Base-by-base conservation (phyloP, 2,329 filamentous ascomycete species). In the Epicoccum sorghinum region DNA sequence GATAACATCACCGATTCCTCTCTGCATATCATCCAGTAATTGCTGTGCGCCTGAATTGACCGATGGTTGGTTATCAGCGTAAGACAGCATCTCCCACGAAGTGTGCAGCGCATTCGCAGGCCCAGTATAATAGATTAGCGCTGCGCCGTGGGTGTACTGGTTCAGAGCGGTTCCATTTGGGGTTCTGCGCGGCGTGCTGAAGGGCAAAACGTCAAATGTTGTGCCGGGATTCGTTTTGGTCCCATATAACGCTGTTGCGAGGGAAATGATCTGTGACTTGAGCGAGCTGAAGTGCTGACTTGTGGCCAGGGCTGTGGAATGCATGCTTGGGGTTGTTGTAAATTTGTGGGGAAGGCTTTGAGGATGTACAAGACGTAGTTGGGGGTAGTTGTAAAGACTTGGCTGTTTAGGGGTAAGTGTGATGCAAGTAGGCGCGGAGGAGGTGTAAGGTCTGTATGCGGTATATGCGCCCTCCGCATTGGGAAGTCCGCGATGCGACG, bases 11-110 rank as follows among this genome's bases (percentile, higher is more conserved):
- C 47, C 52, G 30, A 59, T 25, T 4, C 52, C 56, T 5, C 27
- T 41, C 30, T 52, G 39, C 45, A 53, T 46, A 41, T 53, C 56
- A 14, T 36, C 44, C 14, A 58, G n/a, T 36, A 58, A 18, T 24
- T 22, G 50, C 44, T 47, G 44, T 38, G 44, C 50, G n/a, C 42
- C 49, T 7, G 42, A 37, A 14, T 36, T 24, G 14, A 40, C 33
- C 8, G 23, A 32, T 8, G 18, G 4, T 23, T 55, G 45, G 3
- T 36, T 29, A 10, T 55, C 52, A 1, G 23, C 52, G 10, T 55
- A 55, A 18, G 36, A 42, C 10, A 55, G 36, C 52, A 55, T 48
- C 8, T 55, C 45, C 52, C 52, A 55, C 7, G 25, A 27, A n/a
- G 29, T 24, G 22, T 44, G 30, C 25, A 40, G 52, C 33, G 45